Conservation (phyloP, 768 basidiomycete species). For the Boletus edulis region DNA sequence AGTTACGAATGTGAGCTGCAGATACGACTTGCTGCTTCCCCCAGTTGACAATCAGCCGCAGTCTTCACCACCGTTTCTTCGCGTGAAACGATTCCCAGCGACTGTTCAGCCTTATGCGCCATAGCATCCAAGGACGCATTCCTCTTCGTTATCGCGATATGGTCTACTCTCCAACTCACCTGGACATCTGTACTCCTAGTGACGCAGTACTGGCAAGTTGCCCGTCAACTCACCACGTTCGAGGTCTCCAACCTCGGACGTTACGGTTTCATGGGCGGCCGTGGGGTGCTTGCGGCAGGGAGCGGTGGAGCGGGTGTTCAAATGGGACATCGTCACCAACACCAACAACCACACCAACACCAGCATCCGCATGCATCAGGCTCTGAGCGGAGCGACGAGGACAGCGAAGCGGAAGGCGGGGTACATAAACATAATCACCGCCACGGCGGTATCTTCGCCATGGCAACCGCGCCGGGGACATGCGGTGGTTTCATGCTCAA, state of each 20-base stretch:
- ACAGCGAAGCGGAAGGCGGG: slow-evolving; percentile 33
- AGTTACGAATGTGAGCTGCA: slow-evolving; percentile 69
- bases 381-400: slow-evolving; percentile 49
- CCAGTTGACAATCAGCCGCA: slow-evolving; percentile 24
- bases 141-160: slow-evolving; percentile 75
- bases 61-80: slow-evolving; percentile 50
- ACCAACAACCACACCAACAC: slow-evolving; percentile 14
- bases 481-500: slow-evolving; percentile 73
- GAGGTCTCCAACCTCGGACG: slow-evolving; percentile 95
- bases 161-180: slow-evolving; percentile 91
- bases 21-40: neutral
- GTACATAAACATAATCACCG: slow-evolving; percentile 45
- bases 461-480: slow-evolving; percentile 31
- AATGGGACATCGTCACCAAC: slow-evolving; percentile 71
- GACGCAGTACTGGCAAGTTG: slow-evolving; percentile 89
- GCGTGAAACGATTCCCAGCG: neutral
- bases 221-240: slow-evolving; percentile 92
- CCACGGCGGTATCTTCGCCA: slow-evolving; percentile 37
- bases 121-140: slow-evolving; percentile 76
- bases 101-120: slow-evolving; percentile 54
- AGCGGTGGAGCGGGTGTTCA: slow-evolving; percentile 58
- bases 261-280: slow-evolving; percentile 96
- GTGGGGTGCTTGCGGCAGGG: slow-evolving; percentile 63
- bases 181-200: slow-evolving; percentile 90
- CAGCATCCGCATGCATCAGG: slow-evolving; percentile 12